Evolutionary conservation across 768 basidiomycete genomes (phyloP), one percentile per base, ranked within the genome.

Genomic region (Lentinus tigrinus): DNA sequence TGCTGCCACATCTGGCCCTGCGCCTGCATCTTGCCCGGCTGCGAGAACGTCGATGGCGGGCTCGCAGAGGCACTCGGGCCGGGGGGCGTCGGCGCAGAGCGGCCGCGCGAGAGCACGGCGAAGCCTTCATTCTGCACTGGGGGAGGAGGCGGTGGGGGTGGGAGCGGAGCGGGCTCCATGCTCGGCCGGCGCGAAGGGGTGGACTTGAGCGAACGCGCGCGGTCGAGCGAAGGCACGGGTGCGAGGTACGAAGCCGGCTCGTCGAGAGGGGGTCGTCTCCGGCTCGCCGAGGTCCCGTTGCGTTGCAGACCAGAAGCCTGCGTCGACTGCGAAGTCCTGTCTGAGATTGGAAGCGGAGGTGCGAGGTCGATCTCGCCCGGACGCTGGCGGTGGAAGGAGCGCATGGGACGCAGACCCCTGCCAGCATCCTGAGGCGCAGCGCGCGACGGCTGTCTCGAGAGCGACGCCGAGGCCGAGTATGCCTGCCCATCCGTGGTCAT

Each of bases 361-460:
- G 68, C 67, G n/a, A 69, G 56, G 38, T 59, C 64, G 57, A 67
- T 61, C 34, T 71, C 71, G 80, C 78, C 1, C 66, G 54, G 16
- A 34, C 74, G 70, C 46, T 77, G 69, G 34, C 78, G 81, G 65
- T 84, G 86, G 74, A 91, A 86, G 8, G 89, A 89, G 17, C 84
- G 79, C 77, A 74, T 75, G 21, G 79, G 72, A 19, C 80, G 80
- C 27, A 89, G 62, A 3, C 70, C 44, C 52, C 61, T 64, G 9
- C 67, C 26, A 39, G 44, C 54, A n/a, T 61, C 52, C 10, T 60
- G 55, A 50, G 56, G 38, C 2, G 61, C 48, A 34, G 69, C 47
- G 43, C 69, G 59, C 51, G 65, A 54, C 27, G 70, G 66, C 24
- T 64, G 36, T 7, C 60, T 46, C n/a, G 48, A 38, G 24, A 52